Evolutionary conservation across 257 asterid genomes (phyloP).

Genomic region (Mitragyna speciosa): DNA sequence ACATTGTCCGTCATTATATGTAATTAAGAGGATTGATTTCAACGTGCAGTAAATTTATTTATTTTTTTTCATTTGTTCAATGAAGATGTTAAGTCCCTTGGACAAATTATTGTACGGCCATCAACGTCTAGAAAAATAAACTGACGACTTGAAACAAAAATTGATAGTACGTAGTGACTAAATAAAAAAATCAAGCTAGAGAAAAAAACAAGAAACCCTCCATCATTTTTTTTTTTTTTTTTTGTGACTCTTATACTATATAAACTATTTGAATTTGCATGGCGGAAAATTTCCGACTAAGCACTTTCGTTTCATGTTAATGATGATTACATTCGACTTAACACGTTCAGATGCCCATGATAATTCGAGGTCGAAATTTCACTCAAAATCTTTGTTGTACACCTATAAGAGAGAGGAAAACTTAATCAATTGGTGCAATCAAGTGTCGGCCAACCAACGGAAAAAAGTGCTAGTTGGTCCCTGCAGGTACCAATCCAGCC

Average conservation of each 20-base stretch:
- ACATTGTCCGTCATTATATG: constrained; percentile 38
- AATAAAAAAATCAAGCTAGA: too few relatives aligned
- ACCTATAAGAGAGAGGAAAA: not conserved
- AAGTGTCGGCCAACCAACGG: not conserved
- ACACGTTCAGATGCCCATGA: not conserved
- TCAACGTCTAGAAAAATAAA: not conserved
- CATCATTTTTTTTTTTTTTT: too few relatives aligned
- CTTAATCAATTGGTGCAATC: not conserved
- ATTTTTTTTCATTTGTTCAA: constrained; percentile 18
- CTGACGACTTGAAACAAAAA: not conserved
- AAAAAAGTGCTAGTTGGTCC: not conserved
- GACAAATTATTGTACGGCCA: not conserved
- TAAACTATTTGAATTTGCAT: not conserved
- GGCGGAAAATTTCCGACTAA: not conserved
- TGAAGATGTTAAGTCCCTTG: not conserved
- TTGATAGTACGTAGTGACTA: too few relatives aligned
- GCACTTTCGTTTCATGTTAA: not conserved
- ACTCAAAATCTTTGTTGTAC: not conserved
- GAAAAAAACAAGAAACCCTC: too few relatives aligned
- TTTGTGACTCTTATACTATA: too few relatives aligned
- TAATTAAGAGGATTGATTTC: constrained; percentile 36
- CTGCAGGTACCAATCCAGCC: not conserved
- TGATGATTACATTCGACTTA: not conserved
- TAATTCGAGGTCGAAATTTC: not conserved
- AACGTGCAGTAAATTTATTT: constrained; percentile 19